Percentiles rank a stretch among this genome's conserved stretches.
Conservation (phyloP, 2,329 filamentous ascomycete genomes). For the Epichloe typhina region DNA sequence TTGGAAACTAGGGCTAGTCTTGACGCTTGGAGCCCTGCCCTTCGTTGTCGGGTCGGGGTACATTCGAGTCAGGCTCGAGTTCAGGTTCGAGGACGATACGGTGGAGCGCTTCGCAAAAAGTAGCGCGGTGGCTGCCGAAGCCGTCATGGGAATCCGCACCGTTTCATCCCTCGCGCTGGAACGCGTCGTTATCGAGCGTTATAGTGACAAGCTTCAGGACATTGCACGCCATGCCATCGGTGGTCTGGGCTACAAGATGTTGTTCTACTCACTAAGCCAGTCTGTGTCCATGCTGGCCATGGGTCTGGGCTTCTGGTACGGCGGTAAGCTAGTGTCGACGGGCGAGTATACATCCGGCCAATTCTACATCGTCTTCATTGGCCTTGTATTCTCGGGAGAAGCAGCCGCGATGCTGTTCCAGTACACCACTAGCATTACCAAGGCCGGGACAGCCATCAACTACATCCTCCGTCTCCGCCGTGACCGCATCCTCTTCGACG, state of each 20-base stretch:
- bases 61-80: slow-evolving; percentile 34
- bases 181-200: slow-evolving; percentile 25
- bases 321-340: slow-evolving; percentile 24
- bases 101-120: slow-evolving; percentile 30
- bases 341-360: slow-evolving; percentile 33
- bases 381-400: slow-evolving; percentile 33
- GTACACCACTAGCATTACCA: slow-evolving; percentile 37
- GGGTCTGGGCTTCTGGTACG: slow-evolving; percentile 29
- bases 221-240: slow-evolving; percentile 18
- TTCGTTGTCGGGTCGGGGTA: slow-evolving; percentile 32
- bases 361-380: slow-evolving; percentile 39
- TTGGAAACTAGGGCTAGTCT: slow-evolving; percentile 37
- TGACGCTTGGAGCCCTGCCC: slow-evolving; percentile 31
- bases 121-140: slow-evolving; percentile 35
- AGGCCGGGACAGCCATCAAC: slow-evolving; percentile 33
- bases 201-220: slow-evolving; percentile 17
- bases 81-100: slow-evolving; percentile 30
- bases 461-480: slow-evolving; percentile 31
- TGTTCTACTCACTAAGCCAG: slow-evolving; percentile 27
- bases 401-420: slow-evolving; percentile 29
- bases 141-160: slow-evolving; percentile 35
- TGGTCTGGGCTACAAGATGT: slow-evolving; percentile 24
- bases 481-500: slow-evolving; percentile 15
- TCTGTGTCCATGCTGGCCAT: slow-evolving; percentile 25
- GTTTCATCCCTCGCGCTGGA: slow-evolving; percentile 36